Conservation (phyloP, 2,329 filamentous ascomycete genomes). For the Leptosphaerulina australis region DNA sequence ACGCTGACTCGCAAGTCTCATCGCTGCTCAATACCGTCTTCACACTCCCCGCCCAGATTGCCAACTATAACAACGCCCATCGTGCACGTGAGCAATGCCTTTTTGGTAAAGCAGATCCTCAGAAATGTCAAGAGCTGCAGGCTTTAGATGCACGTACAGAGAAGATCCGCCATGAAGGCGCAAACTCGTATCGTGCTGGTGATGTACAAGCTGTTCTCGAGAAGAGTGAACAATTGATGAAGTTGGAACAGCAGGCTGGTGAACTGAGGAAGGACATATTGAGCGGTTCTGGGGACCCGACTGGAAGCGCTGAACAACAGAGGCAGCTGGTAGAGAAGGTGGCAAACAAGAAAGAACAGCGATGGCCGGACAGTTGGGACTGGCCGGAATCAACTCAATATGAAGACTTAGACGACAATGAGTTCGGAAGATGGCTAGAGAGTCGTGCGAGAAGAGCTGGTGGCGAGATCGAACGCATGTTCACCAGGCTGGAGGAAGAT, state of each 20-base stretch:
- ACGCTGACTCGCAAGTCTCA: conserved; percentile 64
- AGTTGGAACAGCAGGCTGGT: conserved; percentile 34
- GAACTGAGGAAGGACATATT: conserved; percentile 36
- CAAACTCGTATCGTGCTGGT: conserved; percentile 35
- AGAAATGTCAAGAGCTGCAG: conserved; percentile 34
- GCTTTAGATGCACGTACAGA: conserved; percentile 31
- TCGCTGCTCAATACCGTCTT: conserved; percentile 61
- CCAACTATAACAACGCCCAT: conserved; percentile 40
- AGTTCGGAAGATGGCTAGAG: conserved; percentile 12
- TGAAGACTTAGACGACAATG: conserved; percentile 13
- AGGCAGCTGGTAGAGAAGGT: conserved; percentile 35
- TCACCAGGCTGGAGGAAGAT: conserved; percentile 14
- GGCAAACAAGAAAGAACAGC: conserved; percentile 40
- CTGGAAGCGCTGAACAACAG: conserved; percentile 11
- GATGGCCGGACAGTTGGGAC: conserved; percentile 46
- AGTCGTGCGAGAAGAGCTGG: conserved; percentile 7
- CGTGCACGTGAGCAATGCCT: conserved; percentile 41
- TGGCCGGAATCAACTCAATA: conserved; percentile 43
- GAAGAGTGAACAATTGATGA: conserved; percentile 44
- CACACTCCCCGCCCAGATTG: conserved; percentile 45
- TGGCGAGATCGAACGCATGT: conserved; percentile 12
- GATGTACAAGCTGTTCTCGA: conserved; percentile 34
- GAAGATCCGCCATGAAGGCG: conserved; percentile 31
- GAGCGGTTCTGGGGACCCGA: conserved; percentile 10
- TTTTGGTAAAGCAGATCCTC: conserved; percentile 39